Evolutionary conservation across 352 stramenopile species (phyloP), one percentile per base, ranked within the genome.

Genomic region (Peronosclerospora sorghi): DNA sequence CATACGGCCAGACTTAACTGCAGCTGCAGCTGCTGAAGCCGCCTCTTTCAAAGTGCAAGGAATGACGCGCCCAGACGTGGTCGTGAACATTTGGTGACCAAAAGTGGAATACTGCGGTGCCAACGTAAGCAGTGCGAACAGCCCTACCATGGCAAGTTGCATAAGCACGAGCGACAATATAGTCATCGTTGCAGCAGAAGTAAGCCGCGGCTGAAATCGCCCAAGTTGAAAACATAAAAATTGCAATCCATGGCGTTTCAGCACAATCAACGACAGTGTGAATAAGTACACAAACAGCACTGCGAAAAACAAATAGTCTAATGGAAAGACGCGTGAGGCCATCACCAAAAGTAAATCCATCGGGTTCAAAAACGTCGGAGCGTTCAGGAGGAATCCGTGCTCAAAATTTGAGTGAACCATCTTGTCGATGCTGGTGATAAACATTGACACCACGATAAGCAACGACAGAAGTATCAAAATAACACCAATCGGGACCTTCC

Each of bases 81-180:
- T 61, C 5, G 45, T 59, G 45, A 75, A 93, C 49, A 56, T 65
- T 49, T 93, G 80, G 41, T 89, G 74, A 6, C 80, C 80, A 36
- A 93, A 93, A 1, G 78, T 89, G 13, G 78, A 63, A 51, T 93
- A 93, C 47, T 93, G 80, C 19, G 80, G 80, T 8, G 80, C 77
- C 28, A 93, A 50, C 13, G 80, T 88, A 23, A 88, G 76, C 37
- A 85, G 51, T 27, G 69, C 78, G 42, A 93, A 91, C 20, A 93
- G 72, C 10, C 72, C 73, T 15, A 90, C 66, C 47, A 92, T 81
- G 23, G 76, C 65, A 45, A 92, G 64, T 57, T 90, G 80, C 66
- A 88, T 78, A 32, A 90, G 50, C 35, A 86, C 72, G 9, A 90
- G 71, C 19, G 80, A 80, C 5, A 85, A 46, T 55, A 90, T 65